Percentiles rank a stretch among this genome's conserved stretches.
Evolutionary conservation across 768 basidiomycete genomes (phyloP).

Genomic region (Boletales sp.): DNA sequence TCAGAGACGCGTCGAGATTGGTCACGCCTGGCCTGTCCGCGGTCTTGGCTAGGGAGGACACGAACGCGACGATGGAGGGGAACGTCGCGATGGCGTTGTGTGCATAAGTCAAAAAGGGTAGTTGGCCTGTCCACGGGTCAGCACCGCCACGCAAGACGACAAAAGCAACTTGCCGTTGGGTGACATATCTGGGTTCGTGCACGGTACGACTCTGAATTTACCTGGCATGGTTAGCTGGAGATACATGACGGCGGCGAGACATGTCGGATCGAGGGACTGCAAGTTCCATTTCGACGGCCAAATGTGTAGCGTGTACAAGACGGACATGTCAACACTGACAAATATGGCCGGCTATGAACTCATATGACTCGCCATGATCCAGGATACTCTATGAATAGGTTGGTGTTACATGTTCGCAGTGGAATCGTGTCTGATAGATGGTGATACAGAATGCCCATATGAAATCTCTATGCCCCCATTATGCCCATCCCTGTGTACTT

Average conservation of each 20-base stretch:
- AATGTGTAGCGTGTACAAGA: slow-evolving; percentile 45
- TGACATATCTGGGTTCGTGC: slow-evolving; percentile 66
- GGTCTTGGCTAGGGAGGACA: slow-evolving; percentile 45
- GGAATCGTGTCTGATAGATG: too few species aligned
- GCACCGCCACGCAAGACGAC: neutral
- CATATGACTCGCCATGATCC: too few species aligned
- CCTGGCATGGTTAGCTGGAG: slow-evolving; percentile 69
- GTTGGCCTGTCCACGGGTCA: slow-evolving; percentile 48
- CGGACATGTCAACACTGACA: slow-evolving; percentile 10
- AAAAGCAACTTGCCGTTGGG: slow-evolving; percentile 61
- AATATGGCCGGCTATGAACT: neutral
- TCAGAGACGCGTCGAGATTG: slow-evolving; percentile 50
- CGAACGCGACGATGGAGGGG: slow-evolving; percentile 62
- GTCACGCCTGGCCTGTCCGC: slow-evolving; percentile 27
- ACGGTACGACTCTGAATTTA: slow-evolving; percentile 59
- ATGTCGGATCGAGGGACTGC: slow-evolving; percentile 64
- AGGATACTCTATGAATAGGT: too few species aligned
- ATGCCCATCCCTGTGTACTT: too few species aligned
- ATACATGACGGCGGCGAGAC: slow-evolving; percentile 62
- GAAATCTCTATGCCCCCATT: too few species aligned
- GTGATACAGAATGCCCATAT: too few species aligned
- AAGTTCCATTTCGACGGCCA: slow-evolving; percentile 69
- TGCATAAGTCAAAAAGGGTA: slow-evolving; percentile 68
- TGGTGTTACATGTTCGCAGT: too few species aligned
- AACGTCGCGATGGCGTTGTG: slow-evolving; percentile 48